Percentiles rank a stretch among this genome's conserved stretches.
Evolutionary conservation across 441 rosid genomes (phyloP).

Genomic region (Geranium incanum): DNA sequence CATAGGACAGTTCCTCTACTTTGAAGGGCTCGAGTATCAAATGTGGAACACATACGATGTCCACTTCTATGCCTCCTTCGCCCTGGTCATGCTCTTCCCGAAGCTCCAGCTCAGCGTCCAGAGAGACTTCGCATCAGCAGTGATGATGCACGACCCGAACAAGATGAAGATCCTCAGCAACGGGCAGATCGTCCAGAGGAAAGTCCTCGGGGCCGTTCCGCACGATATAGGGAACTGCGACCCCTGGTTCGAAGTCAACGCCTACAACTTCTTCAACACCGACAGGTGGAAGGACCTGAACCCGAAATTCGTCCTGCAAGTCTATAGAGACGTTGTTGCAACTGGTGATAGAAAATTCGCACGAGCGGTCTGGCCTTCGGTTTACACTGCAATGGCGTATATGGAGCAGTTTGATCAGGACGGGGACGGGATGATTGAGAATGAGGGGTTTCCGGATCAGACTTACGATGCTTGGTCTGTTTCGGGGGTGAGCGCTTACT

Average conservation of each 20-base stretch:
- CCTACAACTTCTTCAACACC: constrained; percentile 56
- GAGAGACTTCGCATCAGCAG: constrained; percentile 86
- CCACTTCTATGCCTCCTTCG: background rate
- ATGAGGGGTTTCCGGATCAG: constrained; percentile 90
- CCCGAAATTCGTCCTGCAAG: constrained; percentile 41
- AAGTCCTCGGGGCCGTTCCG: constrained; percentile 88
- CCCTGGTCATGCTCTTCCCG: background rate
- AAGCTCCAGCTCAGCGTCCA: constrained; percentile 25
- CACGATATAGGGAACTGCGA: constrained; percentile 74
- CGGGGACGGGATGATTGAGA: constrained; percentile 90
- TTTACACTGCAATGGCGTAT: constrained; percentile 60
- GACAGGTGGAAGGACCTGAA: constrained; percentile 87
- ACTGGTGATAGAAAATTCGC: too few species aligned
- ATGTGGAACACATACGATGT: constrained; percentile 84
- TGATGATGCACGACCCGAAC: constrained; percentile 79
- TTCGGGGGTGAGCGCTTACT: too few species aligned
- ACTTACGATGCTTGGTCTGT: constrained; percentile 90
- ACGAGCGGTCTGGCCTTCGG: too few species aligned
- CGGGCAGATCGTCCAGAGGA: constrained; percentile 57
- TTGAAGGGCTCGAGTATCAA: constrained; percentile 75
- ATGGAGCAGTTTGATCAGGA: constrained; percentile 89
- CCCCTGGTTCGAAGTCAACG: constrained; percentile 88
- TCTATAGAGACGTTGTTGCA: too few species aligned
- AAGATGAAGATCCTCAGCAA: constrained; percentile 47
- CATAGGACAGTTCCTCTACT: constrained; percentile 85